Evolutionary conservation across 148 eudicot genomes (phyloP).

Genomic region (Camellia sinensis): DNA sequence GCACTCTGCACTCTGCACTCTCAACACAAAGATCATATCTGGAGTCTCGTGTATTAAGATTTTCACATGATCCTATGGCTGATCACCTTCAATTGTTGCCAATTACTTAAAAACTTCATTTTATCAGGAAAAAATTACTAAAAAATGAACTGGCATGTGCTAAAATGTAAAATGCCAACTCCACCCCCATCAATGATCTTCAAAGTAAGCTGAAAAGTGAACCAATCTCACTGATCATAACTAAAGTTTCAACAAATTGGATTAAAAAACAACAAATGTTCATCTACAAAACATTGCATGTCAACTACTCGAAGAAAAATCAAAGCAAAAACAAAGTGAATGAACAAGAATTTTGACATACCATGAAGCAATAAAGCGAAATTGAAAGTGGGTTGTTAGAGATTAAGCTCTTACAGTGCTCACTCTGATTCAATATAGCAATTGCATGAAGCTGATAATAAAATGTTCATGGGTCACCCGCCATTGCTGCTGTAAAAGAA

Average conservation of each 20-base stretch:
- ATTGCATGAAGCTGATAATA: background rate
- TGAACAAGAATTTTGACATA: background rate
- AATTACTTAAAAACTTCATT: too few relatives aligned
- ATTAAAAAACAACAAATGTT: background rate
- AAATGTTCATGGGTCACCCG: slow-evolving; percentile 1
- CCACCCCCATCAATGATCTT: too few relatives aligned
- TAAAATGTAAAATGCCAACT: too few relatives aligned
- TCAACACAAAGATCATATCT: too few relatives aligned
- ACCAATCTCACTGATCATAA: background rate
- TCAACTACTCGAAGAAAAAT: background rate
- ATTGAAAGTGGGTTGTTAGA: background rate
- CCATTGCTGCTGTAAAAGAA: slow-evolving; percentile 13
- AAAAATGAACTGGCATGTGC: too few relatives aligned
- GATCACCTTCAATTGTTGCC: too few relatives aligned
- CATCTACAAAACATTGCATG: background rate
- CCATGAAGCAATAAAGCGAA: background rate
- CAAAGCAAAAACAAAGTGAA: background rate
- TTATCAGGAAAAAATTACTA: too few relatives aligned
- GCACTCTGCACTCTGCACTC: too few relatives aligned
- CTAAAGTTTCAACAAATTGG: background rate
- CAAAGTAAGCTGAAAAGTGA: background rate
- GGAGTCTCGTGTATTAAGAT: too few relatives aligned
- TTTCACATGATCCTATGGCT: too few relatives aligned
- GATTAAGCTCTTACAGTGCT: background rate
- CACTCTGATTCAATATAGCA: slow-evolving; percentile 5